phyloP scores from a whole-genome alignment of 805 yeast genomes.

The Candida michaelii region DNA sequence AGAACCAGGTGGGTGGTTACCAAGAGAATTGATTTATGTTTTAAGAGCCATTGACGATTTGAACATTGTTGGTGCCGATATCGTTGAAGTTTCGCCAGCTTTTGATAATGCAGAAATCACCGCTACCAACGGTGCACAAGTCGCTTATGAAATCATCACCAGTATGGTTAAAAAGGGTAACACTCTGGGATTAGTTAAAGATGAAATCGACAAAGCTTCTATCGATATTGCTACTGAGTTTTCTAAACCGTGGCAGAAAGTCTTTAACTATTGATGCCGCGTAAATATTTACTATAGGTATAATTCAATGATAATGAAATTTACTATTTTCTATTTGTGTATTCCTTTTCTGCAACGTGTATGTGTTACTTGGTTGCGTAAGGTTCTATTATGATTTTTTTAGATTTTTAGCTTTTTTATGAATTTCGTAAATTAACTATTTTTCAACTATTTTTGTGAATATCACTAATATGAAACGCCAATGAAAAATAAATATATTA shows the following conservation, averaged over 20 bases:
- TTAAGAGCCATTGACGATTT: constrained; percentile 45
- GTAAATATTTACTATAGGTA: too few species aligned
- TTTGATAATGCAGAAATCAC: constrained; percentile 67
- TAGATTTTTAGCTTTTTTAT: neutral
- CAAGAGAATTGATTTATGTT: constrained; percentile 52
- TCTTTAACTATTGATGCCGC: neutral
- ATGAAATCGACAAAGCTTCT: constrained; percentile 5
- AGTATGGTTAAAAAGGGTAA: constrained; percentile 65
- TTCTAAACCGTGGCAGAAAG: neutral
- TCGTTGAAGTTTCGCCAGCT: constrained; percentile 62
- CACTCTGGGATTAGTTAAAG: constrained; percentile 11
- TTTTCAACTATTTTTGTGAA: neutral
- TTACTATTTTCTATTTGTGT: neutral
- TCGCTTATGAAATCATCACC: constrained; percentile 68
- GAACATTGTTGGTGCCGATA: constrained; percentile 54
- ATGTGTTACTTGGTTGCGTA: too few species aligned
- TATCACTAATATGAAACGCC: neutral
- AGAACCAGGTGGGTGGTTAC: constrained; percentile 60
- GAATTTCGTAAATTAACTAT: neutral
- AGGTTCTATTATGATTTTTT: neutral
- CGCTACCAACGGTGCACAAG: constrained; percentile 68
- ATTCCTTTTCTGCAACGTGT: too few species aligned
- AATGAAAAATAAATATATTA: neutral
- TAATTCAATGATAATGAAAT: too few species aligned
- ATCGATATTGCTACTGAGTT: neutral